Evolutionary conservation across 495 filamentous ascomycete species (phyloP), one percentile per base, ranked within the genome.

Genomic region (Penicillium ucsense): DNA sequence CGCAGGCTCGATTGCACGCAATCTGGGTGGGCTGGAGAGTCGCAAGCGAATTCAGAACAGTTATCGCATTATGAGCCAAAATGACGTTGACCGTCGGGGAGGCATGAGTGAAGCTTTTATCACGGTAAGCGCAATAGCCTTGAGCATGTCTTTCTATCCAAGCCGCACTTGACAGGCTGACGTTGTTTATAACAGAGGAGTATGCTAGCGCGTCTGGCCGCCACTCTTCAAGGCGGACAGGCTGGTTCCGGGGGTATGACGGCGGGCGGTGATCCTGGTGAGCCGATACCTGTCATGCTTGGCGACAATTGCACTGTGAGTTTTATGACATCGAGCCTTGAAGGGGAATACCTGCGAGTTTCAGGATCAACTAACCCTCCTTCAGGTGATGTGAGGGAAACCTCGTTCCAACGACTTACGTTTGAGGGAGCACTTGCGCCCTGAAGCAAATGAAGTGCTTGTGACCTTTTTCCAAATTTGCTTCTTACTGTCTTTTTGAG

Each of bases 61-160:
- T 45, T 84, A 86, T 43, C 63, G 70, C 44, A 88, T 88, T 52
- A 79, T 75, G 52, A 74, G 66, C 46, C 72, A 81, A 57, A 88
- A 87, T 56, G 82, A 85, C 55, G 68, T 75, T 32, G 71, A 82
- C 42, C 72, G 81, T 43, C 74, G 71, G 52, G 80, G 75, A 3
- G 81, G 82, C 7, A 70, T 81, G 58, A 68, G 67, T 46, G 81
- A 84, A 51, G 79, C 80, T 10, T 76, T 71, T 38, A 69, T 86
- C 38, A 83, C 83, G 55, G 81, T 85, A 71, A 46, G 77, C 72
- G 47, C 52, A 8, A 11, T 60, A 44, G 5, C 27, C 28, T 41
- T 10, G 2, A n/a, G 3, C 6, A 30, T 33, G 34, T 8, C 46
- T 31, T 43, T 52, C 32, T 31, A 20, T 35, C 46, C 35, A 30